Evolutionary conservation across 2,329 filamentous ascomycete genomes (phyloP).

Genomic region (Fusarium keratoplasticum): DNA sequence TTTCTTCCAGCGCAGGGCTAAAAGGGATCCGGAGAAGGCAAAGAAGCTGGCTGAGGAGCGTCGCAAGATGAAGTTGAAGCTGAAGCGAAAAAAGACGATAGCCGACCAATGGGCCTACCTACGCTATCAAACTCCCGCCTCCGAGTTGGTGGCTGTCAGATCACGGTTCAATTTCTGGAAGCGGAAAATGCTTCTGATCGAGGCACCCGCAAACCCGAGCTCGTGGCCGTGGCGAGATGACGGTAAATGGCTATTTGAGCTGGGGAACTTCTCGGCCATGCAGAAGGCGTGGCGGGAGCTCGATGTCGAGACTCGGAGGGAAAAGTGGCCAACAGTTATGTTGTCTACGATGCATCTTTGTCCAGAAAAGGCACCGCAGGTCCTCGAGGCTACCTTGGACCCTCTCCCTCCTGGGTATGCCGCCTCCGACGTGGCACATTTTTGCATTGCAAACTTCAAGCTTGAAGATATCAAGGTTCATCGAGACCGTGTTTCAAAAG

Average conservation of each 20-base stretch:
- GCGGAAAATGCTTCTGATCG: conserved; percentile 39
- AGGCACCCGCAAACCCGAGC: conserved; percentile 20
- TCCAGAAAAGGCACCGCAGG: conserved; percentile 47
- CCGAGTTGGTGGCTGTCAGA: conserved; percentile 38
- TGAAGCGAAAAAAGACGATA: conserved; percentile 13
- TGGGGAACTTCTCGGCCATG: conserved; percentile 47
- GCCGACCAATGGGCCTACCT: conserved; percentile 50
- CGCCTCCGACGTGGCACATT: conserved; percentile 51
- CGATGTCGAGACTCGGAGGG: conserved; percentile 39
- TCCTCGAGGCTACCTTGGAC: conserved; percentile 54
- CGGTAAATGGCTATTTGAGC: conserved; percentile 47
- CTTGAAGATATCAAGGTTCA: conserved; percentile 25
- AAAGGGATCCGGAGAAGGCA: not conserved
- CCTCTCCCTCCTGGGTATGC: conserved; percentile 53
- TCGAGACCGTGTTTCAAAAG: conserved; percentile 40
- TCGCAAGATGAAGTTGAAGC: not conserved
- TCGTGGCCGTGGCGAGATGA: conserved; percentile 44
- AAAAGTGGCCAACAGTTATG: conserved; percentile 51
- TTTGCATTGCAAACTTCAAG: conserved; percentile 43
- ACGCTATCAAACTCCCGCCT: conserved; percentile 41
- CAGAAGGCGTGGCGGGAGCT: conserved; percentile 48
- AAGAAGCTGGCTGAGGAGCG: conserved; percentile 9
- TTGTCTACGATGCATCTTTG: conserved; percentile 49
- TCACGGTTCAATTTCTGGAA: conserved; percentile 48
- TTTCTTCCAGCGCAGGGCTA: not conserved